Evolutionary conservation across 768 basidiomycete species (phyloP).

Genomic region (Pholiota microspora): DNA sequence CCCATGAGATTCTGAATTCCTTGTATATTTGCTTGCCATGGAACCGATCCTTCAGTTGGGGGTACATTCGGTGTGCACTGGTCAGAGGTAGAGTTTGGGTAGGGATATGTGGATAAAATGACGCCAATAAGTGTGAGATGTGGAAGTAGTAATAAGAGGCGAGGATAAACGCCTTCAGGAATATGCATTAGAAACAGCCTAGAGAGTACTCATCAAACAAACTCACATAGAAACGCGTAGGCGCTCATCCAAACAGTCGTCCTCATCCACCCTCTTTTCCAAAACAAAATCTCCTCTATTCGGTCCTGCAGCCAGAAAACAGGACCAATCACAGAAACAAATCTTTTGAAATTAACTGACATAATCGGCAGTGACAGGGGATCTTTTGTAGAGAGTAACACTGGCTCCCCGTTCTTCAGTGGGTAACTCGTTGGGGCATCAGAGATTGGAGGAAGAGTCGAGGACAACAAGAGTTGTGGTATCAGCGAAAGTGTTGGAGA

Average conservation of each 20-base stretch:
- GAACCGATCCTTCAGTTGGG: slow-evolving; percentile 60
- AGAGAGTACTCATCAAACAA: too few species aligned
- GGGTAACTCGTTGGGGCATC: slow-evolving; percentile 17
- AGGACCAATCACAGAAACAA: slow-evolving; percentile 72
- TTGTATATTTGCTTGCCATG: slow-evolving; percentile 87
- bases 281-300: slow-evolving; percentile 79
- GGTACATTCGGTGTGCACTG: slow-evolving; percentile 31
- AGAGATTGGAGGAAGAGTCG: slow-evolving; percentile 22
- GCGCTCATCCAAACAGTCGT: slow-evolving; percentile 74
- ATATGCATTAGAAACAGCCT: too few species aligned
- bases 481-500: slow-evolving; percentile 34
- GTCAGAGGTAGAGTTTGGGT: slow-evolving; percentile 23
- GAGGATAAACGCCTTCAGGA: slow-evolving; percentile 69
- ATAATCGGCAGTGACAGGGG: slow-evolving; percentile 77
- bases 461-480: slow-evolving; percentile 36
- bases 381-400: slow-evolving; percentile 57
- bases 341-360: slow-evolving; percentile 78
- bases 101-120: slow-evolving; percentile 66
- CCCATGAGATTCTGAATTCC: slow-evolving; percentile 94
- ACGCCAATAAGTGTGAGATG: slow-evolving; percentile 59
- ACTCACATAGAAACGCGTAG: slow-evolving; percentile 81
- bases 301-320: slow-evolving; percentile 91
- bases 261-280: slow-evolving; percentile 73
- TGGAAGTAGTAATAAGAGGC: slow-evolving; percentile 68
- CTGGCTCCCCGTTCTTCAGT: slow-evolving; percentile 23